Evolutionary conservation across 2,329 filamentous ascomycete genomes (phyloP).

Genomic region (Alternaria metachromatica): DNA sequence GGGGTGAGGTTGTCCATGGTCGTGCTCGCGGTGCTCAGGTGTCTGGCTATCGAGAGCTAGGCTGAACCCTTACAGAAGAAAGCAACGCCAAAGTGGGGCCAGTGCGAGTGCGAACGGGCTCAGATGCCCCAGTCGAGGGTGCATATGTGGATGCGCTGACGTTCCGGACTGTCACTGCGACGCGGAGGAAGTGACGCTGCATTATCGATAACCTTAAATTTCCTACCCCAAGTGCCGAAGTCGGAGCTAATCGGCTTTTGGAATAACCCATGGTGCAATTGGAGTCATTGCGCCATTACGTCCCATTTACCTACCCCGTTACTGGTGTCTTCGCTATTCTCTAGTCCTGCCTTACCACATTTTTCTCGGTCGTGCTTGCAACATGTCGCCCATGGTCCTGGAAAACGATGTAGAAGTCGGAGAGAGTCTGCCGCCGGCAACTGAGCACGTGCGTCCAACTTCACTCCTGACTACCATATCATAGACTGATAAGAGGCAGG

Average conservation of each 20-base stretch:
- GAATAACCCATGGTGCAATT: slow-evolving; percentile 15
- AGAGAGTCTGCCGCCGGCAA: slow-evolving; percentile 48
- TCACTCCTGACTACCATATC: neutral
- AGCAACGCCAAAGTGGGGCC: slow-evolving; percentile 7
- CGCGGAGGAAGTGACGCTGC: slow-evolving; percentile 14
- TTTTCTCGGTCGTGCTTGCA: neutral
- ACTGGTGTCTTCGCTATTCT: slow-evolving; percentile 2
- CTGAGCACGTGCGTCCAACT: slow-evolving; percentile 48
- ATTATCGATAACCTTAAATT: slow-evolving; percentile 47
- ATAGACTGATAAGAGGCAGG: slow-evolving; percentile 60
- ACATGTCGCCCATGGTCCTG: slow-evolving; percentile 34
- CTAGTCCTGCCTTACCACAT: neutral
- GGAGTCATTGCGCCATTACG: slow-evolving; percentile 17
- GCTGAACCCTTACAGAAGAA: neutral
- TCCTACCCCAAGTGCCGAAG: slow-evolving; percentile 34
- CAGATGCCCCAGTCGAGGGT: slow-evolving; percentile 3
- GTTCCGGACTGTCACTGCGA: slow-evolving; percentile 14
- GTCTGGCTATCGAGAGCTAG: neutral
- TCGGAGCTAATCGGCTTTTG: slow-evolving; percentile 35
- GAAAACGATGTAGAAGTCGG: slow-evolving; percentile 49
- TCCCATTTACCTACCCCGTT: slow-evolving; percentile 6
- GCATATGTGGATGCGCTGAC: slow-evolving; percentile 3
- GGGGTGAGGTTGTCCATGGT: slow-evolving; percentile 47
- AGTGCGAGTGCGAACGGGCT: neutral
- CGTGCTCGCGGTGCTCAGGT: slow-evolving; percentile 4